Percentiles rank a stretch among this genome's conserved stretches.
Conservation (phyloP, 2,329 filamentous ascomycete species). For the Xylaria sp. region DNA sequence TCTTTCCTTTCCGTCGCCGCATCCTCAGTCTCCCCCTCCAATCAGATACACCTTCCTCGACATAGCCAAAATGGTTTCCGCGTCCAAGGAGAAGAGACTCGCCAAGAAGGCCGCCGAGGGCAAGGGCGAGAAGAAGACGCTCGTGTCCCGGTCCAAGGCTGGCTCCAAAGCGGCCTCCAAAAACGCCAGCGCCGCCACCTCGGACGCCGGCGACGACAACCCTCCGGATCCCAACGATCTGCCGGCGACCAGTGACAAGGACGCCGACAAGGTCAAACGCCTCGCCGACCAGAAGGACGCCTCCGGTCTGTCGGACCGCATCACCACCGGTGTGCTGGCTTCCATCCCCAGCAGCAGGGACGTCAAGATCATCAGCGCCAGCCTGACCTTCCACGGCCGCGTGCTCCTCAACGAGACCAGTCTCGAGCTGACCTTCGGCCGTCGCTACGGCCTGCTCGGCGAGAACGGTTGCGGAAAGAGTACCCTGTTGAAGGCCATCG, state of each 20-base stretch:
- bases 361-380: constrained; percentile 95
- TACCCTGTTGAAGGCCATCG: constrained; percentile 95
- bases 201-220: constrained; percentile 75
- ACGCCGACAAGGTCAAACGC: constrained; percentile 82
- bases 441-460: constrained; percentile 92
- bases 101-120: constrained; percentile 78
- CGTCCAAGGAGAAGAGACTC: constrained; percentile 77
- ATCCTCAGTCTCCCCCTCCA: not conserved
- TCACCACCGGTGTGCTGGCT: constrained; percentile 95
- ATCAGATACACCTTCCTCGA: not conserved
- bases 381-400: constrained; percentile 96
- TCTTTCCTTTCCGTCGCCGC: not conserved
- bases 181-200: constrained; percentile 55
- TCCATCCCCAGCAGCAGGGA: constrained; percentile 88
- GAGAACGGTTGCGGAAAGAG: constrained; percentile 99
- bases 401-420: constrained; percentile 95
- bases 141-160: constrained; percentile 72
- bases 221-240: constrained; percentile 73
- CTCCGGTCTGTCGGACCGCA: constrained; percentile 94
- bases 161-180: constrained; percentile 76
- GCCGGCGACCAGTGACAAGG: constrained; percentile 70
- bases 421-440: constrained; percentile 91
- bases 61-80: constrained; percentile 69
- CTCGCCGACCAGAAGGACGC: constrained; percentile 94
- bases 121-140: constrained; percentile 81